Base-by-base conservation (phyloP, 768 basidiomycete species). In the Lactarius vividus region DNA sequence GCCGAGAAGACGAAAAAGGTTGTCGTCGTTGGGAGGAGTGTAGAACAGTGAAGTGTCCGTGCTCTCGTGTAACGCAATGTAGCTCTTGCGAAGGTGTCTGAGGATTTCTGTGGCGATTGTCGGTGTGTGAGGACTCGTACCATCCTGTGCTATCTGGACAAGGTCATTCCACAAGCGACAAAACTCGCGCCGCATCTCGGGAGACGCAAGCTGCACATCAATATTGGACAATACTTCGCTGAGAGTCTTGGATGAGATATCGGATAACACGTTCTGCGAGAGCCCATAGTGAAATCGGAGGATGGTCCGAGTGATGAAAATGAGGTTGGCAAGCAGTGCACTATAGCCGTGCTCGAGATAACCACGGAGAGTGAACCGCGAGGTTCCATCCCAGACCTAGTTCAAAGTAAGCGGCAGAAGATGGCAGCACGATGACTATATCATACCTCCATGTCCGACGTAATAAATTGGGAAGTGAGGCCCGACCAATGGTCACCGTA, bases 131-230 rank as follows among this genome's bases (percentile, higher is more conserved):
- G 13, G 1, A 15, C 26, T 9, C 3, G 29, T 39, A 26, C n/a
- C 16, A 13, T 26, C 40, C n/a, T 7, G n/a, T 11, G 29, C 49
- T 8, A 26, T 33, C 15, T 4, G 46, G 35, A 63, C 57, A 15
- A 57, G 56, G 15, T 6, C 23, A 46, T 63, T 63, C 37, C 37
- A 39, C 37, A 39, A 10, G 57, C 13, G 18, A 16, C 56, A 58
- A 52, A 31, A 63, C 20, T 28, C 33, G 31, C 15, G 46, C 57
- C 31, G 63, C 54, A 58, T 35, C 58, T 63, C 63, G 4, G 20
- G 28, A 29, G 29, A 39, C 20, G 46, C 23, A 20, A 2, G 28
- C 31, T n/a, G 18, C 16, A 31, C 13, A 11, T 58, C 13, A 3
- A 58, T 57, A 15, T 10, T 63, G 18, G 40, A 20, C 1, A 6